These are phyloP conservation scores for Xylariales sp. DNA, from an alignment of 2,329 filamentous ascomycete species.

Conservation along the genomic window DNA sequence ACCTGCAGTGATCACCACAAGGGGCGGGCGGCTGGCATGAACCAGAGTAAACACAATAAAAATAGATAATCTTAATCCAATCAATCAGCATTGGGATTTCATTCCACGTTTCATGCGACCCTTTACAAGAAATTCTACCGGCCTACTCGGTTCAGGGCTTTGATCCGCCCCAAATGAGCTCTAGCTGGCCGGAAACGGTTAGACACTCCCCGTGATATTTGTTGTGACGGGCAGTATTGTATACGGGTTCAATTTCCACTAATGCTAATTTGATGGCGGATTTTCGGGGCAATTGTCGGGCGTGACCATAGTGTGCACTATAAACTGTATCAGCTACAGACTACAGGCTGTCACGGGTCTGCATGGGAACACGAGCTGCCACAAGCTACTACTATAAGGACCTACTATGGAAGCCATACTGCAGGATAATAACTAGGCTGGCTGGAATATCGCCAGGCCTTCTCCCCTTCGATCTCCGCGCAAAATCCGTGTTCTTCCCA, in stretches of 20 bases:
- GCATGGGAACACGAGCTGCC: too few relatives aligned
- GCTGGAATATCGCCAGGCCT: neutral
- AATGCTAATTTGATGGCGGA: slow-evolving; percentile 1
- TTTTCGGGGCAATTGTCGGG: slow-evolving; percentile 9
- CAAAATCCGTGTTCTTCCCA: too few relatives aligned
- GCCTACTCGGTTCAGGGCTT: slow-evolving; percentile 31
- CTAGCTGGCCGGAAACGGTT: slow-evolving; percentile 21
- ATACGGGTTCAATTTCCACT: slow-evolving; percentile 25
- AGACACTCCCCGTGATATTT: slow-evolving; percentile 9
- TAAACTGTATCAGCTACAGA: too few relatives aligned
- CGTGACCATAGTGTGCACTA: neutral
- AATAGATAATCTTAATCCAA: slow-evolving; percentile 39
- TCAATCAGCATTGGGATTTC: slow-evolving; percentile 28
- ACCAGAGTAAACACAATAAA: slow-evolving; percentile 30
- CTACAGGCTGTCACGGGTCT: too few relatives aligned
- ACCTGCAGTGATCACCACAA: slow-evolving; percentile 36
- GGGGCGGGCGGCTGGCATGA: slow-evolving; percentile 20
- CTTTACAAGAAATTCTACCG: slow-evolving; percentile 9
- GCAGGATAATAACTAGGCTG: neutral
- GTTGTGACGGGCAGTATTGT: neutral
- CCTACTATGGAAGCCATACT: too few relatives aligned
- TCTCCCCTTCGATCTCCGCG: neutral
- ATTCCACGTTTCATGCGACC: slow-evolving; percentile 34
- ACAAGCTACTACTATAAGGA: too few relatives aligned
- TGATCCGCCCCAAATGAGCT: slow-evolving; percentile 19